Conservation (phyloP, 2,329 filamentous ascomycete species). For the Tolypocladium inflatum region DNA sequence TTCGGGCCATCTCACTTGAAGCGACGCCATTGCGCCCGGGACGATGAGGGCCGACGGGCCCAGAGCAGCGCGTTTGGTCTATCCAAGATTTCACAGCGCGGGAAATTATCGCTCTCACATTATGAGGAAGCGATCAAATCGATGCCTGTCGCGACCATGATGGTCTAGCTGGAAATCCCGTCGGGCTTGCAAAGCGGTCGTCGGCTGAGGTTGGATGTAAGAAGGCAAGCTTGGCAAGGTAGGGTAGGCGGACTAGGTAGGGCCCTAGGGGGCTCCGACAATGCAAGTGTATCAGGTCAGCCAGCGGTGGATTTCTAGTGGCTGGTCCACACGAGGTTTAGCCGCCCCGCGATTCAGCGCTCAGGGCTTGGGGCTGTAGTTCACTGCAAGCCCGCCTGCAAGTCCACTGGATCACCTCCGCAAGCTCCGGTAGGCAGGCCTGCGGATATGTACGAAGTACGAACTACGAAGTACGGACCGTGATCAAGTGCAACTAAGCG, state of each 20-base stretch:
- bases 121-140: not conserved
- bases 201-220: not conserved
- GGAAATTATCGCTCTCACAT: not conserved
- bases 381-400: not conserved
- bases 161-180: not conserved
- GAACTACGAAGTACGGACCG: no score
- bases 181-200: not conserved
- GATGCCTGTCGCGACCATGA: not conserved
- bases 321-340: not conserved
- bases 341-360: not conserved
- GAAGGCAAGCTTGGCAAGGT: not conserved
- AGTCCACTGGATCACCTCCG: not conserved
- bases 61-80: not conserved
- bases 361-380: not conserved
- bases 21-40: slow-evolving; percentile 28
- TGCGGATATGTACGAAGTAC: no score
- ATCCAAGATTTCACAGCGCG: not conserved
- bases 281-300: not conserved
- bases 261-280: not conserved
- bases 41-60: not conserved
- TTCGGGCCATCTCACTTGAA: slow-evolving; percentile 31
- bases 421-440: no score
- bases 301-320: no score
- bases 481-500: not conserved
- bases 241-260: no score